Evolutionary conservation across 345 rosid genomes (phyloP).

Genomic region (Cochlearia excelsa): DNA sequence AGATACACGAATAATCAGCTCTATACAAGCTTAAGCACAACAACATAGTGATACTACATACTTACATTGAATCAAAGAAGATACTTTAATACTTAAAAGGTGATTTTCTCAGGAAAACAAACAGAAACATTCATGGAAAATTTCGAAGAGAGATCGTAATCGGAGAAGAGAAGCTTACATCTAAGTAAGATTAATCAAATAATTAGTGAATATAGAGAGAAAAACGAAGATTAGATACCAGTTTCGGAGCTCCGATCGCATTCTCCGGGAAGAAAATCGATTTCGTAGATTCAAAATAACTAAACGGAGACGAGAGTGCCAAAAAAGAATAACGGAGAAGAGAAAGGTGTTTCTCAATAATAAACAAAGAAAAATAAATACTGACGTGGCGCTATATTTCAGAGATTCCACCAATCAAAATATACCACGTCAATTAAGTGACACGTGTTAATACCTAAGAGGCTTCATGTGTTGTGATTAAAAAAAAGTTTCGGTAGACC

Average conservation of each 20-base stretch:
- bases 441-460: conserved; percentile 30
- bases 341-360: no score
- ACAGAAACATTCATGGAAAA: conserved; percentile 1
- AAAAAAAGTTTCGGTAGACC: conserved; percentile 11
- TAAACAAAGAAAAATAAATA: neutral
- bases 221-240: conserved; percentile 13
- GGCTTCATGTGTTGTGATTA: conserved; percentile 32
- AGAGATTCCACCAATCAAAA: conserved; percentile 15
- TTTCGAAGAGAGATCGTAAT: conserved; percentile 21
- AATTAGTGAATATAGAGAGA: neutral
- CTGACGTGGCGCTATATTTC: conserved; percentile 24
- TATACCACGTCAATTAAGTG: conserved; percentile 1
- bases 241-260: conserved; percentile 34
- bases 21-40: conserved; percentile 1
- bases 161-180: neutral
- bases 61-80: conserved; percentile 3
- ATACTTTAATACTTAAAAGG: conserved; percentile 8
- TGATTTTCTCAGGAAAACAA: conserved; percentile 17
- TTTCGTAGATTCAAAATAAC: conserved; percentile 30
- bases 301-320: conserved; percentile 3
- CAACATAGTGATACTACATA: neutral
- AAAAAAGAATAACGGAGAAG: neutral
- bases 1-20: conserved; percentile 25
- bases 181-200: neutral
- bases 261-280: conserved; percentile 28